phyloP scores from a whole-genome alignment of 495 filamentous ascomycete species.

The Hypoxylon crocopeplum region DNA sequence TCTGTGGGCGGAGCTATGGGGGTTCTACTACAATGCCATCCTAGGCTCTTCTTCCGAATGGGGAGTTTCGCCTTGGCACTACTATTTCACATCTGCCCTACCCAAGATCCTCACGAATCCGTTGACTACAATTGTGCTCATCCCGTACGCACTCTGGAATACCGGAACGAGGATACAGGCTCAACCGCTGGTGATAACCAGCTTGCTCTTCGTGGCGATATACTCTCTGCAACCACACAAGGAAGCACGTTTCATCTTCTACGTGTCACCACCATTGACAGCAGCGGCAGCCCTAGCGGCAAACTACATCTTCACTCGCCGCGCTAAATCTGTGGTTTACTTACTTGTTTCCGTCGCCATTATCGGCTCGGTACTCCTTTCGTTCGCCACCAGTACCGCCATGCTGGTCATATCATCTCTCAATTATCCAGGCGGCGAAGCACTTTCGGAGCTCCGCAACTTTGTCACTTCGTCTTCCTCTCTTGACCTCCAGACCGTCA shows the following conservation, averaged over 20 bases:
- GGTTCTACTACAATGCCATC: conserved; percentile 91
- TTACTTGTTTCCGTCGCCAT: conserved; percentile 62
- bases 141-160: conserved; percentile 68
- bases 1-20: conserved; percentile 89
- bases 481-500: conserved; percentile 42
- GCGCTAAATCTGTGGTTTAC: conserved; percentile 64
- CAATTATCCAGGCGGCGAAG: conserved; percentile 89
- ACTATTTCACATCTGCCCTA: conserved; percentile 81
- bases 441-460: conserved; percentile 61
- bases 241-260: conserved; percentile 95
- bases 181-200: conserved; percentile 66
- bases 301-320: conserved; percentile 73
- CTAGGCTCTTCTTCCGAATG: conserved; percentile 78
- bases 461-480: conserved; percentile 49
- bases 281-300: conserved; percentile 77
- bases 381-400: conserved; percentile 64
- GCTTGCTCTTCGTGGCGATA: conserved; percentile 72
- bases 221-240: conserved; percentile 94
- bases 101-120: conserved; percentile 88
- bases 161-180: conserved; percentile 51
- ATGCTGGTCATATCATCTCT: conserved; percentile 77
- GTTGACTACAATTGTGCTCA: conserved; percentile 62
- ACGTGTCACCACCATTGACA: conserved; percentile 81
- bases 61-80: conserved; percentile 85
- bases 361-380: conserved; percentile 61